phyloP scores from a whole-genome alignment of 169 alveolate genomes.

The Miamiensis avidus region DNA sequence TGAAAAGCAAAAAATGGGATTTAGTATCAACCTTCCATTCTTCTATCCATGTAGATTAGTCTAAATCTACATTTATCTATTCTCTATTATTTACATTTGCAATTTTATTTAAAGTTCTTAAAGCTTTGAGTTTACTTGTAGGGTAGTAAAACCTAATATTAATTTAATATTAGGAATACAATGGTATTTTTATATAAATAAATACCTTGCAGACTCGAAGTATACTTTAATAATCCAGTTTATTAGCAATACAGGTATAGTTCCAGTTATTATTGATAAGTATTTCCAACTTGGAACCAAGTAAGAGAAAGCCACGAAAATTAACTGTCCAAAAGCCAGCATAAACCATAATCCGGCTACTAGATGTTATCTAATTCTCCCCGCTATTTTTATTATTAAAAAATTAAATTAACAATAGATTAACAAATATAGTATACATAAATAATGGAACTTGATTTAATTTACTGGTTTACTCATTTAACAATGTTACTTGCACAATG shows the following conservation, averaged over 20 bases:
- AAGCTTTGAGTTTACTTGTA: not conserved
- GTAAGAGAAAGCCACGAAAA: not conserved
- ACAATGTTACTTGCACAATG: not conserved
- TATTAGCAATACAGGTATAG: not conserved
- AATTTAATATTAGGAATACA: too few relatives aligned
- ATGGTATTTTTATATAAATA: too few relatives aligned
- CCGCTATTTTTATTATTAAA: not conserved
- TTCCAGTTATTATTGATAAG: not conserved
- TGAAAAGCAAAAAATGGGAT: not conserved
- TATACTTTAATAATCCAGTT: not conserved
- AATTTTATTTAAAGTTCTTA: too few relatives aligned
- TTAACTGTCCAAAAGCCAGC: not conserved
- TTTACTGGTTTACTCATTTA: not conserved
- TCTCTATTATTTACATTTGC: not conserved
- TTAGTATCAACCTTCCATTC: not conserved
- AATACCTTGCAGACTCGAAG: not conserved
- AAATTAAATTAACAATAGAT: too few relatives aligned
- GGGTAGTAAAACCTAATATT: not conserved
- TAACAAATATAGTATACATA: not conserved
- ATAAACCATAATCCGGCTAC: not conserved
- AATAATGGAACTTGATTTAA: too few relatives aligned
- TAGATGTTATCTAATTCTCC: not conserved
- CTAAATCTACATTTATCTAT: not conserved
- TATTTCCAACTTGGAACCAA: not conserved
- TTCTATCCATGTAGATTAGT: not conserved